Evolutionary conservation across 257 asterid species (phyloP), one percentile per base, ranked within the genome.

Genomic region (Leptodermis oblonga): DNA sequence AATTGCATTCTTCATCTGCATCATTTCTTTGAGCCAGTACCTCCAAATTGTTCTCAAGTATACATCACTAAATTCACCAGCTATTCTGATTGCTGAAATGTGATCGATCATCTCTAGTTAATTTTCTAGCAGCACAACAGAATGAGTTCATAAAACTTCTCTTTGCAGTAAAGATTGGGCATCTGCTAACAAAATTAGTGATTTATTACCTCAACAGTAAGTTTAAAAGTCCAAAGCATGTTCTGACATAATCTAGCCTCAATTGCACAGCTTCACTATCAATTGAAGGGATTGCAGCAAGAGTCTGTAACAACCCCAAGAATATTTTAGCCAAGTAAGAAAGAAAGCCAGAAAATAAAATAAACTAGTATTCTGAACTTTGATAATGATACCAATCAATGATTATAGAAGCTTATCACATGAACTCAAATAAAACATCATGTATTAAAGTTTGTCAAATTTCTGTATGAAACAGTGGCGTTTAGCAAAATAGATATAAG

Each of bases 151-250:
- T n/a, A n/a, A n/a, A n/a, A n/a, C n/a, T n/a, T n/a, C n/a, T n/a
- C n/a, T n/a, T n/a, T n/a, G n/a, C n/a, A n/a, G n/a, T n/a, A n/a
- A n/a, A n/a, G n/a, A n/a, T n/a, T n/a, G n/a, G n/a, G n/a, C n/a
- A n/a, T n/a, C 70, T 60, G 60, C 23, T 37, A 18, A 63, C 52
- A 69, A 36, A 55, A 39, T 45, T 45, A 30, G 20, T 49, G 72
- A 75, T 62, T 62, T 48, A 67, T 86, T 84, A 91, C 99, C 96
- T 94, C 99, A 70, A 89, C 54, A 97, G 99, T 96, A 94, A 84
- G 82, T 94, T 94, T 71, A 94, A 70, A 22, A 94, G 85, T 83
- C 89, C 99, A 79, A 86, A 94, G 77, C 86, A 94, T 42, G 97
- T 89, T 22, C 98, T 86, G 54, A 94, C 95, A 72, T 81, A 95